Base-by-base conservation (phyloP, 129 eudicot genomes). In the Saposhnikovia divaricata region DNA sequence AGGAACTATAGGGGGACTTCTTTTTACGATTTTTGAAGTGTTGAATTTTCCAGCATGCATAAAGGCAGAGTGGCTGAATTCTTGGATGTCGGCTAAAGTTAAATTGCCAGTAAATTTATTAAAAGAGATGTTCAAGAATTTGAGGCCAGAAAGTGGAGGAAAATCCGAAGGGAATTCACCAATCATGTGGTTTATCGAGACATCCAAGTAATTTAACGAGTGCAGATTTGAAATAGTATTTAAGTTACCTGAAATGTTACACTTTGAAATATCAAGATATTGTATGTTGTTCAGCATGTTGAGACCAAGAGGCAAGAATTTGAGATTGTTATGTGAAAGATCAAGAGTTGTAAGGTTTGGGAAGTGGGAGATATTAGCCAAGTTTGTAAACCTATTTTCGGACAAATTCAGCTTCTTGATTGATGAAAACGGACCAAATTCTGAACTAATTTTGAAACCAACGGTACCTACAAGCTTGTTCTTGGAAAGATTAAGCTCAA, bases 111-210 rank as follows among this genome's bases (percentile, higher is more conserved):
- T 81, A 85, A 95, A 89, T 57, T 92, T 89, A 50, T 95, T 95
- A 87, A 86, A 92, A 9, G 98, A 95, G 80, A 92, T 82, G 77
- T 95, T 92, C 85, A 95, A 89, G 87, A 87, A 90, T n/a, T 89
- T 82, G 65, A 95, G 89, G 37, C 80, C 77, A 15, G 61, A 47
- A 59, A 92, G 85, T 28, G 89, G 79, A 21, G 96, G 96, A 51
- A 95, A 90, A 82, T 92, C 96, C 37, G 81, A 77, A 19, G 97
- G 97, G 43, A 95, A 90, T 48, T 75, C 81, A 31, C 96, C 98
- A 63, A 72, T 78, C 73, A 94, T 69, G 4, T 82, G 89, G 63
- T 94, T 94, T 50, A 69, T 85, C 28, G 98, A 87, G 42, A 94
- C 45, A 83, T 94, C 97, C 40, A 94, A 82, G 77, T 84, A 81